Base-by-base conservation (phyloP, 306 rosid genomes). In the Notholithocarpus densiflorus region DNA sequence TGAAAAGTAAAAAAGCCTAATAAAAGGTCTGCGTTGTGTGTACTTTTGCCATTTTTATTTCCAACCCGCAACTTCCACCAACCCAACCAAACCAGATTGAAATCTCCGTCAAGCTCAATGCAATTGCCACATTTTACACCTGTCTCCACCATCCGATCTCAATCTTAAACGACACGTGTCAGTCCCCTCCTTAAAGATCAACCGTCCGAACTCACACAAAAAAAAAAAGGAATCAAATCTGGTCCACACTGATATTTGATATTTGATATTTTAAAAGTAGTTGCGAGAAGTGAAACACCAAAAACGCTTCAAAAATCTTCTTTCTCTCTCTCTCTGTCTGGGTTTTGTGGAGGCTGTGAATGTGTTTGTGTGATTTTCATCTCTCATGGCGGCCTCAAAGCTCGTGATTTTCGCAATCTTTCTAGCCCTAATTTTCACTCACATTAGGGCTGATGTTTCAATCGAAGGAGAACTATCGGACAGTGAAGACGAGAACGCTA, bases 361-460 rank as follows among this genome's bases (percentile, higher is more conserved):
- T 40, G 11, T 40, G 11, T 37, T 8, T 34, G 45, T 8, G 11
- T 7, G 45, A 40, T 40, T 40, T 40, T 40, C 45, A 40, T 40
- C 45, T 72, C 64, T 71, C 74, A 95, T 96, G 99, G 93, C 98
- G 91, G 87, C 88, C 77, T 64, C 88, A 72, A 95, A 88, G 88
- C 84, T 85, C 77, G 57, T 85, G 73, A 76, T 84, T 84, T 21
- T 89, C 59, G 81, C 91, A 2, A 79, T 91, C 77, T 80, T 89
- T 54, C 53, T 90, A n/a, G 82, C 92, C 88, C 90, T 96, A 77
- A 64, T 89, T 75, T 75, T 80, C 83, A 24, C 80, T 13, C 64
- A 56, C 59, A 82, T 71, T 53, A 51, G 80, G 62, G 92, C 92
- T 66, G 93, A 88, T 54, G 92, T 68, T 73, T 85, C 91, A 23